Base-by-base conservation (phyloP, 2,329 filamentous ascomycete species). In the Colletotrichum tabaci region DNA sequence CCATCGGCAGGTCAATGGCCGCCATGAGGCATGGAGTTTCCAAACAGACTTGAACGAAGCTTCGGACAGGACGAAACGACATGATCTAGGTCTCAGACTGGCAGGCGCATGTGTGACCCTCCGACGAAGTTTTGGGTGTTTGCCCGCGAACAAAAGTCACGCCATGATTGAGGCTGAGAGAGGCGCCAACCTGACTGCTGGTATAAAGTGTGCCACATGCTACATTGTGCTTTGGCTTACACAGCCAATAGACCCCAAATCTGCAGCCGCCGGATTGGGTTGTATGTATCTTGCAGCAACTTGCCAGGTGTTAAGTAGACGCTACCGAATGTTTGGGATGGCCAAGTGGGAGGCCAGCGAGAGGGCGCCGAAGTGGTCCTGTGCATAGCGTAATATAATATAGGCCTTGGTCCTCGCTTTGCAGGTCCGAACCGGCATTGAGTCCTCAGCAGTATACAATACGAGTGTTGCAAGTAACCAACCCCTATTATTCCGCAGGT, bases 101-200 rank as follows among this genome's bases (percentile, higher is more conserved):
- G n/a, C 47, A 26, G 23, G 10, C 16, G 46, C 15, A 23, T 21
- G 12, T 52, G 53, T 52, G 46, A 46, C 47, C 38, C n/a, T 57
- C 7, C 18, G 23, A 46, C 8, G 18, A 15, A 21, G 16, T 23
- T 42, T 42, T 30, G 18, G 21, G 23, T 46, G 18, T n/a, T 38
- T 67, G 35, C 16, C 13, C 15, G 30, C 15, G n/a, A 30, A 18
- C 38, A 26, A 35, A 60, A 53, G 53, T 68, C 65, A 49, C 46
- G 50, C 50, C 53, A 63, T 53, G 53, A 58, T 47, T 63, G 65
- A 56, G 69, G 69, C 60, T 69, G 53, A 69, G 65, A 66, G 67
- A 15, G 16, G n/a, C 57, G 56, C 49, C 56, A 56, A 50, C 56
- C 57, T 70, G 42, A 18, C 46, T 15, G 50, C 30, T 61, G 52